Evolutionary conservation across 2,329 filamentous ascomycete species (phyloP).

Genomic region (Teratosphaeria nubilosa): DNA sequence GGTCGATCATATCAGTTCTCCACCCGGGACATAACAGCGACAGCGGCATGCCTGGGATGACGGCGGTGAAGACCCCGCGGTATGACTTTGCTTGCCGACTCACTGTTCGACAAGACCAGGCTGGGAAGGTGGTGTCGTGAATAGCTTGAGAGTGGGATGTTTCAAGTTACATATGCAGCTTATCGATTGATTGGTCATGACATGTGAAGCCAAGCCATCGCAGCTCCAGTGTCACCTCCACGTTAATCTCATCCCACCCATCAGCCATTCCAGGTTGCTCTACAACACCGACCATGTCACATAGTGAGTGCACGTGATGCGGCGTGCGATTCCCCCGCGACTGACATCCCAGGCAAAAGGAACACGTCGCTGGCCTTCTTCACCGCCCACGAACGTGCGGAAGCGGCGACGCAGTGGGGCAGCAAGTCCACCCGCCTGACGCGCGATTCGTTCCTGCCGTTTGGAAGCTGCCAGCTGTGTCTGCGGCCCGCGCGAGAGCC

Average conservation of each 20-base stretch:
- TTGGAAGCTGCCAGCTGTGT: slow-evolving; percentile 81
- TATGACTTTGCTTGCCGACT: not conserved
- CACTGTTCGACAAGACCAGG: not conserved
- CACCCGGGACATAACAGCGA: not conserved
- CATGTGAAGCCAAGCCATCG: too few species aligned
- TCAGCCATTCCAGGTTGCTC: too few species aligned
- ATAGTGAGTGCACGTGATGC: slow-evolving; percentile 14
- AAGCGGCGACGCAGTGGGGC: slow-evolving; percentile 75
- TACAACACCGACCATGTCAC: slow-evolving; percentile 6
- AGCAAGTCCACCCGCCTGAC: slow-evolving; percentile 72
- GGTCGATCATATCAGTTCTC: not conserved
- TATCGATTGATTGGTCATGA: too few species aligned
- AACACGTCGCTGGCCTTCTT: slow-evolving; percentile 91
- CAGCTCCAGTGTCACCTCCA: too few species aligned
- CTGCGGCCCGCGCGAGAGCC: slow-evolving; percentile 71
- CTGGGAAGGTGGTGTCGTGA: too few species aligned
- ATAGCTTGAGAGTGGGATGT: too few species aligned
- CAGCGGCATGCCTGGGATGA: not conserved
- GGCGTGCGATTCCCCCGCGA: not conserved
- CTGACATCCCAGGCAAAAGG: slow-evolving; percentile 48
- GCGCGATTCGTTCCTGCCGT: slow-evolving; percentile 85
- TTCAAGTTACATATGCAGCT: too few species aligned
- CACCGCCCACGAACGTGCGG: slow-evolving; percentile 77
- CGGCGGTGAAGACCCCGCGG: not conserved
- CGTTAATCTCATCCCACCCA: too few species aligned